Conservation (phyloP, 768 basidiomycete species). For the Termitomyces sp. region DNA sequence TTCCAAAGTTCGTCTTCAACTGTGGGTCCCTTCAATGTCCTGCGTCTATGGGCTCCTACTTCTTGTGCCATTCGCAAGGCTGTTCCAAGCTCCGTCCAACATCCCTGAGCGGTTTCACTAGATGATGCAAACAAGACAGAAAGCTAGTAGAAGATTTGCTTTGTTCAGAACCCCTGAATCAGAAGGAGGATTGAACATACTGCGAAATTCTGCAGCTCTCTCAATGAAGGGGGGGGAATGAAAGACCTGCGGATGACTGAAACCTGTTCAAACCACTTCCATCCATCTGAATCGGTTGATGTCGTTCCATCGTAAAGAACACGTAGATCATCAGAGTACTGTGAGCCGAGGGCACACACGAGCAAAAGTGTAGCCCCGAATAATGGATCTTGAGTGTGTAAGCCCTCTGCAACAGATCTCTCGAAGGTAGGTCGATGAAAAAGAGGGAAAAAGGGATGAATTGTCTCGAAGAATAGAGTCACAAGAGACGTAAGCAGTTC, state of each 20-base stretch:
- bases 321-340: slow-evolving; percentile 60
- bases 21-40: slow-evolving; percentile 28
- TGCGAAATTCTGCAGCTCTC: slow-evolving; percentile 70
- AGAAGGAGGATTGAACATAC: slow-evolving; percentile 36
- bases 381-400: slow-evolving; percentile 45
- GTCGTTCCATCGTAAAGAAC: slow-evolving; percentile 46
- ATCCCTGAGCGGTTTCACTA: slow-evolving; percentile 46
- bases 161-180: background rate
- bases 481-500: slow-evolving; percentile 56
- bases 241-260: slow-evolving; percentile 59
- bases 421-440: slow-evolving; percentile 75
- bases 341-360: slow-evolving; percentile 66
- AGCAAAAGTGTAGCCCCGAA: slow-evolving; percentile 56
- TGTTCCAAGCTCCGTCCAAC: slow-evolving; percentile 63
- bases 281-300: slow-evolving; percentile 47
- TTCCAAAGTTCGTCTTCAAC: slow-evolving; percentile 75
- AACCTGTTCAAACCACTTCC: slow-evolving; percentile 67
- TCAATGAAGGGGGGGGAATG: slow-evolving; percentile 55
- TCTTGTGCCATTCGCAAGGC: slow-evolving; percentile 75
- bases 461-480: slow-evolving; percentile 59
- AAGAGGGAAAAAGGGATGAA: slow-evolving; percentile 59
- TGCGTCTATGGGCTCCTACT: slow-evolving; percentile 63
- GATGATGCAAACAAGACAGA: slow-evolving; percentile 46
- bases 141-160: slow-evolving; percentile 31
- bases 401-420: slow-evolving; percentile 39